A percentile compares a stretch with the other conserved stretches of the same genome.
These are phyloP conservation scores for Vitis cinerea DNA, from an alignment of 164 flowering plant genomes.

Conservation along the genomic window DNA sequence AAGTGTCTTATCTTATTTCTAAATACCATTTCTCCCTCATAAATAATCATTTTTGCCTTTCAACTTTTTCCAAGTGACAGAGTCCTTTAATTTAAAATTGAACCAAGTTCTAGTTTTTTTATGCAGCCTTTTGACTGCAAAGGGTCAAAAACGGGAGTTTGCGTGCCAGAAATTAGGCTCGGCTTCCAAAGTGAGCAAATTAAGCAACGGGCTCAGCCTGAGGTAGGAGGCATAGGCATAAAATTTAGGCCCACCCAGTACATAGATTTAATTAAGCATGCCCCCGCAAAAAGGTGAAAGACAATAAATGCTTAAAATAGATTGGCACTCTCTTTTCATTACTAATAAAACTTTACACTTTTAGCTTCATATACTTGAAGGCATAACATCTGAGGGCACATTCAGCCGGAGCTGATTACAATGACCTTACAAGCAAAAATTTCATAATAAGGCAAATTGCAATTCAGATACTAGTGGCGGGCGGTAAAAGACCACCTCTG, in stretches of 20 bases:
- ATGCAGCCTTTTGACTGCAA: too few relatives aligned
- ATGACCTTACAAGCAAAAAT: constrained; percentile 1
- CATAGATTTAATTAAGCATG: not conserved
- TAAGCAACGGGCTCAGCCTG: too few relatives aligned
- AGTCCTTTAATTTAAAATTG: not conserved
- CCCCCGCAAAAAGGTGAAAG: not conserved
- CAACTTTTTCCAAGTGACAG: not conserved
- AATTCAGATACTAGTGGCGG: constrained; percentile 22
- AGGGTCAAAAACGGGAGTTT: too few relatives aligned
- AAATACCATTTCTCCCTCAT: too few relatives aligned
- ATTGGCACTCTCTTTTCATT: constrained; percentile 6
- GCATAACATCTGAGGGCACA: not conserved
- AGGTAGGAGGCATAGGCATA: too few relatives aligned
- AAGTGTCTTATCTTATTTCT: too few relatives aligned
- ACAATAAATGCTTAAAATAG: not conserved
- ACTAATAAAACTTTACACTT: constrained; percentile 13
- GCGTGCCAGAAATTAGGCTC: too few relatives aligned
- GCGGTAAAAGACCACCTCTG: constrained; percentile 44
- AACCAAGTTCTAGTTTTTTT: too few relatives aligned
- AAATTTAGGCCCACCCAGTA: not conserved
- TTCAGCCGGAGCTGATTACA: constrained; percentile 8
- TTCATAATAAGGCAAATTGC: not conserved
- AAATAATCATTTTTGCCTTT: too few relatives aligned
- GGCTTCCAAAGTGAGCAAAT: too few relatives aligned
- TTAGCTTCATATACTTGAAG: not conserved